Evolutionary conservation across 1,139 yeast genomes (phyloP).

Genomic region (Suhomyces choctaworum): DNA sequence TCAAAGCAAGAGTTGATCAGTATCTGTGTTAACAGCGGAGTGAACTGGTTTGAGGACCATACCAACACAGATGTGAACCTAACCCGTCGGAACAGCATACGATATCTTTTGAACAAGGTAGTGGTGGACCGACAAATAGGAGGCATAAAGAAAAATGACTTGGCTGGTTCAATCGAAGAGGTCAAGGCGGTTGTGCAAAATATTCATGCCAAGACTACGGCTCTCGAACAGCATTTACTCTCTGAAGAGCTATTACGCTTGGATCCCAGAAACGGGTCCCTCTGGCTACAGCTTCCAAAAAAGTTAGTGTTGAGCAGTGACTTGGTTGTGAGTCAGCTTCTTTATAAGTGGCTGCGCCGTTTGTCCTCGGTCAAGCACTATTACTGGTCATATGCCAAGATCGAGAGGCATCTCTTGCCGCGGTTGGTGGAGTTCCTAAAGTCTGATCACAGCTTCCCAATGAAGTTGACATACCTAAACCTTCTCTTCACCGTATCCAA

Average conservation of each 20-base stretch:
- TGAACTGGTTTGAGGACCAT: slow-evolving; percentile 68
- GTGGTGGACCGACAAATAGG: neutral
- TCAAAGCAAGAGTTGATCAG: slow-evolving; percentile 46
- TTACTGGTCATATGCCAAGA: slow-evolving; percentile 48
- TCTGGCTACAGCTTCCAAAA: slow-evolving; percentile 8
- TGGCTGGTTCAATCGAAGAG: slow-evolving; percentile 2
- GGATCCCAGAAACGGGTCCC: slow-evolving; percentile 12
- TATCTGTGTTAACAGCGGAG: slow-evolving; percentile 41
- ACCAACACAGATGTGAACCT: slow-evolving; percentile 57
- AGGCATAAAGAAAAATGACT: slow-evolving; percentile 1
- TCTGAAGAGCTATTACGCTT: neutral
- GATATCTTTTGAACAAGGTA: slow-evolving; percentile 32
- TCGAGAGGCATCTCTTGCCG: slow-evolving; percentile 38
- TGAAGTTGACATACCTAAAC: slow-evolving; percentile 8
- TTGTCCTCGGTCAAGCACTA: slow-evolving; percentile 44
- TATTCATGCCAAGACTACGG: slow-evolving; percentile 2
- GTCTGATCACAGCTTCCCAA: neutral
- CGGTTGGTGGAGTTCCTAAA: slow-evolving; percentile 14
- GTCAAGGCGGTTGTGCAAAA: slow-evolving; percentile 1
- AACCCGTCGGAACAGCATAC: slow-evolving; percentile 55
- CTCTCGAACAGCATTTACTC: neutral
- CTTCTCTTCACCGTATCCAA: slow-evolving; percentile 2
- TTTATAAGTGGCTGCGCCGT: slow-evolving; percentile 34
- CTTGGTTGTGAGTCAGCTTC: slow-evolving; percentile 30
- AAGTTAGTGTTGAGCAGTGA: slow-evolving; percentile 15